A percentile compares a stretch with the other conserved stretches of the same genome.
Evolutionary conservation across 345 rosid species (phyloP).

Genomic region (Bretschneidera sinensis): DNA sequence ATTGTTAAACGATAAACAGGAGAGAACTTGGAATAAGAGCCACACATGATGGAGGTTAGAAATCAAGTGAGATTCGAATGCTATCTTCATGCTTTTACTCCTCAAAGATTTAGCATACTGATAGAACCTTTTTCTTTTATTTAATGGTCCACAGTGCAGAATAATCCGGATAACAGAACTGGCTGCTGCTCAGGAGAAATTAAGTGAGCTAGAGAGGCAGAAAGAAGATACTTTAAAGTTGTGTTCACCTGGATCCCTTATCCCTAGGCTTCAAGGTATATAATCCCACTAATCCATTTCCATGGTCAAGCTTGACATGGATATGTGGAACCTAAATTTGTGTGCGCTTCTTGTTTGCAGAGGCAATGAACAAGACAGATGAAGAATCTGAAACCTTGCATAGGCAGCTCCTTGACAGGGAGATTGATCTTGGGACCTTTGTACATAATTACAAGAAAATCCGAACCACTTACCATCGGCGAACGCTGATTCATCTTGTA

Average conservation of each 20-base stretch:
- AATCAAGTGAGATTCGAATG: constrained; percentile 49
- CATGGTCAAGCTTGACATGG: neutral
- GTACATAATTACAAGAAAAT: constrained; percentile 77
- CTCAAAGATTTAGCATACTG: neutral
- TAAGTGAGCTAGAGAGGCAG: constrained; percentile 70
- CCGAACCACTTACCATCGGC: constrained; percentile 64
- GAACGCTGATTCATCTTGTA: constrained; percentile 68
- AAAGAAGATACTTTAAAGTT: constrained; percentile 66
- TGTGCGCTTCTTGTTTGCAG: constrained; percentile 28
- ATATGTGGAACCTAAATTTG: neutral
- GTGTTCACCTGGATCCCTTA: constrained; percentile 62
- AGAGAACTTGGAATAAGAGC: constrained; percentile 80
- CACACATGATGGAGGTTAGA: constrained; percentile 75
- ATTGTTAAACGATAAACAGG: constrained; percentile 29
- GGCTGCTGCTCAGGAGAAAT: constrained; percentile 82
- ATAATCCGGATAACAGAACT: constrained; percentile 88
- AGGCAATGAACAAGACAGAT: constrained; percentile 61
- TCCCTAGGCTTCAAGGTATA: constrained; percentile 72
- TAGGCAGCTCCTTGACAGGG: constrained; percentile 58
- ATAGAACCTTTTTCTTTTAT: neutral
- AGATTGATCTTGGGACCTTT: constrained; percentile 55
- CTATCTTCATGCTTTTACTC: neutral
- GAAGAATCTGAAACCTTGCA: constrained; percentile 72
- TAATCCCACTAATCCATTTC: neutral
- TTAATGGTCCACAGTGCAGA: constrained; percentile 50